Conservation (phyloP, 1,139 yeast species). For the Schwanniomyces etchellsii region DNA sequence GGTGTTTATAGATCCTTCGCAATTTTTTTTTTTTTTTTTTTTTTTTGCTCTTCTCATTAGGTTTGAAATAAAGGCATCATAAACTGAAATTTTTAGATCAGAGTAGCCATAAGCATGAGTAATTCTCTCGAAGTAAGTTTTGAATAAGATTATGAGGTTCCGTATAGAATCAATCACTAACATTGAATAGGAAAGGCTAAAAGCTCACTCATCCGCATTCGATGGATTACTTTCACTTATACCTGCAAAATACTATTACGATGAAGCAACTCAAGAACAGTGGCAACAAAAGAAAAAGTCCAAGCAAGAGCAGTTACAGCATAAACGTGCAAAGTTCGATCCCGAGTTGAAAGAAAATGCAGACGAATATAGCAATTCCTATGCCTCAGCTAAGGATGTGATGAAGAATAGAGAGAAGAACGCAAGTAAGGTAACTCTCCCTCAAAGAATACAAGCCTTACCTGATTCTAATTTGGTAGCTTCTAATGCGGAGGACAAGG, state of each 20-base stretch:
- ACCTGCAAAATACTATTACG: conserved; percentile 90
- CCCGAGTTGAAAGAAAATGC: conserved; percentile 52
- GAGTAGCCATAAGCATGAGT: no score
- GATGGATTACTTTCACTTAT: conserved; percentile 85
- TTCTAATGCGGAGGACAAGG: conserved; percentile 10
- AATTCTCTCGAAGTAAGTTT: conserved; percentile 50
- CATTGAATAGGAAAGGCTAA: conserved; percentile 73
- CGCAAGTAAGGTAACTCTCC: conserved; percentile 58
- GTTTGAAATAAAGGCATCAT: no score
- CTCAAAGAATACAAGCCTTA: conserved; percentile 20
- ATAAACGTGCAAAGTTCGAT: conserved; percentile 68
- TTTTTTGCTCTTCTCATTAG: no score
- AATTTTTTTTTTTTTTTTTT: no score
- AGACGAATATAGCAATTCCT: conserved; percentile 30
- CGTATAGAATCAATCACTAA: no score
- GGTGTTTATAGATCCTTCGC: no score
- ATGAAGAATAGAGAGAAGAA: conserved; percentile 48
- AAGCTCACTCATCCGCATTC: conserved; percentile 81
- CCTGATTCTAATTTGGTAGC: background rate
- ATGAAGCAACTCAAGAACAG: conserved; percentile 74
- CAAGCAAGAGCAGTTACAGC: conserved; percentile 57
- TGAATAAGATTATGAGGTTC: background rate
- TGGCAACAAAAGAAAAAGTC: conserved; percentile 83
- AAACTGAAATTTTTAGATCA: no score
- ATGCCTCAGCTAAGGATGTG: conserved; percentile 63